Conservation (phyloP, 352 stramenopile genomes). For the Pythium graminicola region DNA sequence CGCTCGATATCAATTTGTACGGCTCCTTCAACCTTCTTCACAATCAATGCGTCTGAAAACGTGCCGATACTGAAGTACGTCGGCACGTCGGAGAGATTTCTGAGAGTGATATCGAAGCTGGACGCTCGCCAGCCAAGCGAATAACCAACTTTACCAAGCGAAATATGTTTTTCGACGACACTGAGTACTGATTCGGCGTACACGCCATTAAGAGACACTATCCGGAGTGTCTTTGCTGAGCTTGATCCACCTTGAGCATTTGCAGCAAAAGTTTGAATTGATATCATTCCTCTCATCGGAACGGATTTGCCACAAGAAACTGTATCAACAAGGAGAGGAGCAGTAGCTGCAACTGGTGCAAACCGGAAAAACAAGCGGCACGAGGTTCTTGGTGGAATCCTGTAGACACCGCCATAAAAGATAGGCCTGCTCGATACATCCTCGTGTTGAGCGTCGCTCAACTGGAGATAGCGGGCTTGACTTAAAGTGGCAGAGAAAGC, state of each 20-base stretch:
- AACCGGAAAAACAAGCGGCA: conserved; percentile 62
- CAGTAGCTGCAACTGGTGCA: conserved; percentile 53
- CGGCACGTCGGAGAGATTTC: conserved; percentile 60
- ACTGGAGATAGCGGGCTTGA: conserved; percentile 11
- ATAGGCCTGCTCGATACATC: conserved; percentile 22
- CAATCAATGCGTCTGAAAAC: conserved; percentile 44
- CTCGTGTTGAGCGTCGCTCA: not conserved
- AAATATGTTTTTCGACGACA: conserved; percentile 44
- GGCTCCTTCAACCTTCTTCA: conserved; percentile 29
- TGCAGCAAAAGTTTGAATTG: conserved; percentile 60
- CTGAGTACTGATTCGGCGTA: conserved; percentile 62
- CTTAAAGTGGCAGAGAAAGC: conserved; percentile 10
- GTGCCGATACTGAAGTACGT: conserved; percentile 57
- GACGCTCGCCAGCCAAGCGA: conserved; percentile 67
- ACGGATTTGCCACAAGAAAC: conserved; percentile 58
- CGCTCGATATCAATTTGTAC: not conserved
- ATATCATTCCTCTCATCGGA: conserved; percentile 59
- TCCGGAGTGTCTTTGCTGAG: conserved; percentile 53
- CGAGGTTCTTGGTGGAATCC: conserved; percentile 40
- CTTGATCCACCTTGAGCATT: conserved; percentile 2
- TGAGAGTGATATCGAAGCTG: conserved; percentile 54
- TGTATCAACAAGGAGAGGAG: conserved; percentile 35
- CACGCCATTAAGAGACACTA: conserved; percentile 45
- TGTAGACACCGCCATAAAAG: conserved; percentile 46
- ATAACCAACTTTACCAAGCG: conserved; percentile 80